Percentiles rank a stretch among this genome's conserved stretches.
Evolutionary conservation across 768 basidiomycete species (phyloP).

Genomic region (Mycena galericulata): DNA sequence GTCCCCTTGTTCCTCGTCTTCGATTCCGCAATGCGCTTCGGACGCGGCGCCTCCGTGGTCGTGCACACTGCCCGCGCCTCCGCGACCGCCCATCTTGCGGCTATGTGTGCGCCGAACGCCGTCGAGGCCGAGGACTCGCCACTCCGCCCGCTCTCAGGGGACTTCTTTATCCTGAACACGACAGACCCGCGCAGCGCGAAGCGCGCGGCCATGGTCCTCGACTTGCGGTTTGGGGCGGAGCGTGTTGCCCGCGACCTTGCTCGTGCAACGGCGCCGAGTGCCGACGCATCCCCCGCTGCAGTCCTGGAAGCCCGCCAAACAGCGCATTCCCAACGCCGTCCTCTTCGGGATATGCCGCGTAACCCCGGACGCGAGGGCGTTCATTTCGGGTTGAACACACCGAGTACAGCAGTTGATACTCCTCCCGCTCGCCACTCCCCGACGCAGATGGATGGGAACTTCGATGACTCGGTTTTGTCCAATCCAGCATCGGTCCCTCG

Average conservation of each 20-base stretch:
- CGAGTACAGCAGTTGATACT: too few relatives aligned
- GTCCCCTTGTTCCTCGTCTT: slow-evolving; percentile 4
- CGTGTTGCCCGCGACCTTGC: background rate
- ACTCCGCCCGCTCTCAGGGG: background rate
- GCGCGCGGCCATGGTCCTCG: background rate
- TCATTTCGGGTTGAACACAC: too few relatives aligned
- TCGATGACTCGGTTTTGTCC: too few relatives aligned
- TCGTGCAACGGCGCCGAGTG: background rate
- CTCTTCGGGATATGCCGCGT: too few relatives aligned
- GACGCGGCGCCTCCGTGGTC: background rate
- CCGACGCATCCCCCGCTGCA: background rate
- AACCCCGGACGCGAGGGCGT: too few relatives aligned
- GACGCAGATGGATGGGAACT: too few relatives aligned
- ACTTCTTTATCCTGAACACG: background rate
- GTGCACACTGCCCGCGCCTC: background rate
- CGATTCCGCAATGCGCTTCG: background rate
- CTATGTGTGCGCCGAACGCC: background rate
- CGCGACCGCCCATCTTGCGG: background rate
- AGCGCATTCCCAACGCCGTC: too few relatives aligned
- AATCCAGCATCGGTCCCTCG: too few relatives aligned
- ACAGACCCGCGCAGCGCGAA: background rate
- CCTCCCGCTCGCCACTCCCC: too few relatives aligned
- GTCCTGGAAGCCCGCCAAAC: too few relatives aligned
- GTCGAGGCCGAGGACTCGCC: background rate
- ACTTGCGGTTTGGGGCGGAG: background rate